Base-by-base conservation (phyloP, 805 yeast genomes). In the Metschnikowia gelsemii region DNA sequence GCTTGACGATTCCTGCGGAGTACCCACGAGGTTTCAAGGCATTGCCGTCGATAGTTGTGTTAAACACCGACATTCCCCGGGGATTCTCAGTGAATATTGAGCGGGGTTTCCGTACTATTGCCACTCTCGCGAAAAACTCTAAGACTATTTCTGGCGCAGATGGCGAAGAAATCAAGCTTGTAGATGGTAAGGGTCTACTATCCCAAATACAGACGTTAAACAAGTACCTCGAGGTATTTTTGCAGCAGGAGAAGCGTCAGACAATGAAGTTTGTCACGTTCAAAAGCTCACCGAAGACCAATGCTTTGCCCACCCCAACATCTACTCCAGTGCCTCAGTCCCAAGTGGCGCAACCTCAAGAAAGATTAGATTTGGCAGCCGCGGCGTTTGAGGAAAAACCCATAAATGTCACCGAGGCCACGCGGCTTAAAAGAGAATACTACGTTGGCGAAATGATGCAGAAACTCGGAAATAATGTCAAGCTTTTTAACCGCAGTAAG, bases 1-100 rank as follows among this genome's bases (percentile, higher is more conserved):
- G 77, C 32, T 57, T 85, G 23, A 59, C 69, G 27, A 65, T 84
- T 3, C 87, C 91, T 0, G 54, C 60, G 2, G 63, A 62, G 24
- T 84, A 81, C 51, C 88, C 88, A 0, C 47, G 57, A 21, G 53
- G 54, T 13, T 54, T 55, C n/a, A 60, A 55, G 14, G 57, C 62
- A 3, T 46, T 56, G 13, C 86, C 88, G 1, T 61, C 71, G 12
- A 68, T 84, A 3, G 62, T 69, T 25, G 83, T 85, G 6, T 65
- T 79, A 39, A 84, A 83, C 61, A 73, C 75, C 24, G 87, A 82
- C 23, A 80, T 84, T 11, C 88, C 91, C 1, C 66, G 79, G 43
- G 91, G 90, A 0, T 80, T 63, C 55, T 76, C 86, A 11, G 66
- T 74, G 11, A 84, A 84, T 50, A 66, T 84, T n/a, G 91, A 84